Evolutionary conservation across 139 green algal species (phyloP), one percentile per base, ranked within the genome.

Genomic region (Tetradesmus obliquus): DNA sequence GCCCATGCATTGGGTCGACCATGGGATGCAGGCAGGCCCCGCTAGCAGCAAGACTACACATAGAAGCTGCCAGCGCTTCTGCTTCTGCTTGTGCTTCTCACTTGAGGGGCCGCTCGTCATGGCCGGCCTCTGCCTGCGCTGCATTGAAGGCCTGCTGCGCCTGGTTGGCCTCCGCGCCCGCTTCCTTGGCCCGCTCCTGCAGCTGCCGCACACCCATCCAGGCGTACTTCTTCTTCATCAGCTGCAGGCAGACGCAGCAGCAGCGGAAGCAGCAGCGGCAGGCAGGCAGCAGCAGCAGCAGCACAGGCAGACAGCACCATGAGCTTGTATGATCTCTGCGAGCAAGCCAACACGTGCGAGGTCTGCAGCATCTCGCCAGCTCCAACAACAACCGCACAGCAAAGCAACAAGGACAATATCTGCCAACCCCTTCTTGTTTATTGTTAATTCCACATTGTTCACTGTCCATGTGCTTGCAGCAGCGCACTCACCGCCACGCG

Each of bases 401-500:
- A 45, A 45, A 45, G 32, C 32, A 45, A 45, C 32, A 45, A 45
- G 32, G 32, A 45, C 32, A 45, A 45, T 45, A 45, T 45, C 32
- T 45, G 32, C 32, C 32, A 45, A 45, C n/a, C n/a, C n/a, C n/a
- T n/a, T n/a, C n/a, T n/a, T n/a, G n/a, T n/a, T n/a, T n/a, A n/a
- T n/a, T n/a, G n/a, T n/a, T n/a, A n/a, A n/a, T n/a, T n/a, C n/a
- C n/a, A n/a, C n/a, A n/a, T n/a, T n/a, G n/a, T n/a, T n/a, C n/a
- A 66, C 57, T 66, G 57, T 9, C 57, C 57, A 2, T 66, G 8
- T 66, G 57, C 57, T 66, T 9, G 57, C 57, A 45, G 32, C 32
- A 45, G 32, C 32, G 32, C 72, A 7, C 91, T 58, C 53, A 87
- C 88, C 84, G 15, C 20, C 8, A 96, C 90, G 87, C 94, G 79